These are phyloP conservation scores for Sextonia rubra DNA, from an alignment of 164 flowering plant species.

Conservation along the genomic window DNA sequence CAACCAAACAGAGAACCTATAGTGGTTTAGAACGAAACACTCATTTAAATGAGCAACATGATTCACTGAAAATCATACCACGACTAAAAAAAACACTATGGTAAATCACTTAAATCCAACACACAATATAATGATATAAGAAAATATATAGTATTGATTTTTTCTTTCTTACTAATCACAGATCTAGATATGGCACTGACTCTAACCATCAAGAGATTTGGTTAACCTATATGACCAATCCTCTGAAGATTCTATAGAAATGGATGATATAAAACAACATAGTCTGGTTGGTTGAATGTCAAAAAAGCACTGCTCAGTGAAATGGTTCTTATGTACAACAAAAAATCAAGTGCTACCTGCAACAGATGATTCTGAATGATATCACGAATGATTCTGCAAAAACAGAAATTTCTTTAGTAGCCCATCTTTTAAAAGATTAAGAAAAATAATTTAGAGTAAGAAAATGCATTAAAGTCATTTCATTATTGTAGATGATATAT, in stretches of 20 bases:
- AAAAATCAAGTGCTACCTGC: slow-evolving; percentile 42
- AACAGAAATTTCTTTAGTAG: background rate
- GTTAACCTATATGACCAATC: background rate
- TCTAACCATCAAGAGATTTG: background rate
- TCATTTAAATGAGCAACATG: background rate
- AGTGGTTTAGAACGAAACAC: slow-evolving; percentile 6
- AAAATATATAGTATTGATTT: background rate
- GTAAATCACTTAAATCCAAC: background rate
- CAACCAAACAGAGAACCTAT: slow-evolving; percentile 92
- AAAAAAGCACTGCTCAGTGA: background rate
- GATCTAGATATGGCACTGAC: background rate
- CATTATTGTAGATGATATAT: background rate
- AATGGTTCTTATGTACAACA: background rate
- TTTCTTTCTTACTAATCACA: background rate
- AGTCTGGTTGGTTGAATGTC: background rate
- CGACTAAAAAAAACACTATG: background rate
- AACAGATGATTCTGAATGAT: slow-evolving; percentile 96
- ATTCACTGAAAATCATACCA: background rate
- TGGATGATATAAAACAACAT: background rate
- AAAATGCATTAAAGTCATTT: no score
- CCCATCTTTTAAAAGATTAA: background rate
- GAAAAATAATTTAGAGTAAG: background rate
- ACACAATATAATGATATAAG: background rate
- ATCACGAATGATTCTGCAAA: slow-evolving; percentile 91
- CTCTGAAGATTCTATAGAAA: background rate